These are phyloP conservation scores for Trichoderma gamsii DNA, from an alignment of 495 filamentous ascomycete species.

Conservation along the genomic window DNA sequence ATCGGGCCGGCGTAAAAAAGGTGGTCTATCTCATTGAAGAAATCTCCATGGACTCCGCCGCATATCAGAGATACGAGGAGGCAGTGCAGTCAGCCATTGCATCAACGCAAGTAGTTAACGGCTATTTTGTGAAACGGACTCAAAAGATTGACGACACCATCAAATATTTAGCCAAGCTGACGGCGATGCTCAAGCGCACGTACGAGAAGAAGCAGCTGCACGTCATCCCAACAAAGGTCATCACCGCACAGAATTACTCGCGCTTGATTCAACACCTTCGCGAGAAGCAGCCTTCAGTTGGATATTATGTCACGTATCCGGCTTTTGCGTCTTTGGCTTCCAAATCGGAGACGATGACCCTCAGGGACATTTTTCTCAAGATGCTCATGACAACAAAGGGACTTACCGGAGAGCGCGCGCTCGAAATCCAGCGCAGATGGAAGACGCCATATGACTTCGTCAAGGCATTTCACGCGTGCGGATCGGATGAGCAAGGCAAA, in stretches of 20 bases:
- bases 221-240: conserved; percentile 58
- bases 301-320: conserved; percentile 63
- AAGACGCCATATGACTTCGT: conserved; percentile 64
- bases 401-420: conserved; percentile 72
- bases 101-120: conserved; percentile 75
- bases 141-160: conserved; percentile 74
- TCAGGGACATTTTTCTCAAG: conserved; percentile 73
- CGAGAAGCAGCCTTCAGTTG: conserved; percentile 36
- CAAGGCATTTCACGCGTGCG: conserved; percentile 56
- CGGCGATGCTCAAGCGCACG: conserved; percentile 55
- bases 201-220: conserved; percentile 51
- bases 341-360: conserved; percentile 66
- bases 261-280: conserved; percentile 54
- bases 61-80: conserved; percentile 53
- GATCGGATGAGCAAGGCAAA: conserved; percentile 36
- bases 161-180: conserved; percentile 71
- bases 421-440: conserved; percentile 74
- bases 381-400: conserved; percentile 83
- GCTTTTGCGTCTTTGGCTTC: conserved; percentile 66
- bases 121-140: conserved; percentile 77
- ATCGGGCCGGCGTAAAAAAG: conserved; percentile 63
- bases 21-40: conserved; percentile 81
- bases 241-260: conserved; percentile 68
- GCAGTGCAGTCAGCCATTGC: conserved; percentile 67
- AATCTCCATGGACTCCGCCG: conserved; percentile 45